Base-by-base conservation (phyloP, 495 filamentous ascomycete genomes). In the Penicillium samsonianum region DNA sequence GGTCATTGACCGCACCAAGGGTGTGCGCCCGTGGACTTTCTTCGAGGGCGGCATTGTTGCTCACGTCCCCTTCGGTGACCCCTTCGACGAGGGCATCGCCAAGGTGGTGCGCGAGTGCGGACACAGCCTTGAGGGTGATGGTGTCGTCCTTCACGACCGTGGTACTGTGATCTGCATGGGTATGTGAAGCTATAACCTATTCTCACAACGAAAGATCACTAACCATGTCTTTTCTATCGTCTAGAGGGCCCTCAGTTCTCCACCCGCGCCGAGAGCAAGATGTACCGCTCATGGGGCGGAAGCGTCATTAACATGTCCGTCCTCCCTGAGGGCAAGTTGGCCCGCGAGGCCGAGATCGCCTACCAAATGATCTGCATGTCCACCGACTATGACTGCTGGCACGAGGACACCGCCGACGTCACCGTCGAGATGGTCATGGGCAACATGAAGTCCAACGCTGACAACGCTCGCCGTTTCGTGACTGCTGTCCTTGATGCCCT, bases 301-400 rank as follows among this genome's bases (percentile, higher is more conserved):
- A 85, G 80, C 58, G 87, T 96, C 3, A 96, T 99, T 78, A 98
- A 97, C 80, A 99, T 99, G 94, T 92, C 89, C 50, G 85, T 88
- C 22, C 81, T 98, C n/a, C 94, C 94, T 23, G 94, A 99, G 78
- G 88, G 93, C 31, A 98, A 98, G 79, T 85, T 99, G 12, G 94
- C 94, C 26, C 82, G 89, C 31, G 94, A 99, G 78, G 95, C 95
- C 5, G 95, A 99, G 78, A 87, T 99, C 61, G 89, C 88, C 16
- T 97, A 96, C 68, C 90, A 93, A 77, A 93, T 97, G 84, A 93
- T 99, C 63, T 97, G 93, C 80, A 99, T 99, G 95, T 87, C 89
- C 26, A 99, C 94, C 22, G 94, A 99, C 75, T 99, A 99, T 66
- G 95, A 99, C 73, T 96, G 92, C 83, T 98, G 94, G 94, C 89